Base-by-base conservation (phyloP, 2,329 filamentous ascomycete genomes). In the Penicillium sp. region DNA sequence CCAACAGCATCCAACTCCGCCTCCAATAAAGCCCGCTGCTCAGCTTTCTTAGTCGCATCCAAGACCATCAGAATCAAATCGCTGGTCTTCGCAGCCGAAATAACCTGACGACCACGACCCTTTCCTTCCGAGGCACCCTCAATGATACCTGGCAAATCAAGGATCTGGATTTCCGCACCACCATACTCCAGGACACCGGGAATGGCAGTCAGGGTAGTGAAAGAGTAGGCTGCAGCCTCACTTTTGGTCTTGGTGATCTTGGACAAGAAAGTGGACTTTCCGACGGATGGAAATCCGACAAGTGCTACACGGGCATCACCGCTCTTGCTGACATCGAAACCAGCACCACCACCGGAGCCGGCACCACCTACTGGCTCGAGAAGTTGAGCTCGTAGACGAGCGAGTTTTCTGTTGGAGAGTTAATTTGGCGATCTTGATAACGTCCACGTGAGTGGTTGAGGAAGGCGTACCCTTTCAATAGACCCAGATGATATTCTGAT, bases 231-330 rank as follows among this genome's bases (percentile, higher is more conserved):
- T 1, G 95, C 95, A 27, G 97, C 92, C 75, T 97, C 93, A 50
- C 92, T 96, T 71, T 92, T 92, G 39, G 96, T 99, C 79, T 96
- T 98, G 50, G 95, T 99, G 74, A 99, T 96, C 72, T 98, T 97
- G 49, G 93, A 97, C n/a, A 99, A 76, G 72, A 99, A 98, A 0
- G 95, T 99, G 2, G 95, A 99, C 80, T 99, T 99, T 74, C 95
- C 95, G 51, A 99, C 95, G 0, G 96, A 99, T 0, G 96, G 95
- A 69, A 99, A 99, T n/a, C 95, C 95, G 53, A 99, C 96, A 2
- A 99, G 86, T 1, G 96, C 92, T 78, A 99, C 98, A 70, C 95
- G 88, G 14, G 95, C 95, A 81, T 99, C 95, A 62, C 95, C 95
- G 64, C 89, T 93, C 78, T 99, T 99, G 75, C 90, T 95, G 43